Conservation (phyloP, 2,329 filamentous ascomycete genomes). For the Gyromitra esculenta region DNA sequence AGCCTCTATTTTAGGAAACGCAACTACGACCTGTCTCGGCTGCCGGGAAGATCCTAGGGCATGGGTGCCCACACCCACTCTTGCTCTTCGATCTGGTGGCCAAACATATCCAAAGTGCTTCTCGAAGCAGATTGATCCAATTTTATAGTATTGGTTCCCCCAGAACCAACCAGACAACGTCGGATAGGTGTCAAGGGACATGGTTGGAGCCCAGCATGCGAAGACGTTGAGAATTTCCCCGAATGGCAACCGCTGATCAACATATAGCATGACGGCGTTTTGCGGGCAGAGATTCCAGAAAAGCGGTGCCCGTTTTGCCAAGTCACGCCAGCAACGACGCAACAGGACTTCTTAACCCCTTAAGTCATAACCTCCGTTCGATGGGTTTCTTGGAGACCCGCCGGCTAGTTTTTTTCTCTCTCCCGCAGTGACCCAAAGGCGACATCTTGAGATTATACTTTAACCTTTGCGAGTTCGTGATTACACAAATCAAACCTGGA, state of each 20-base stretch:
- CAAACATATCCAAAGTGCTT: conserved; percentile 17
- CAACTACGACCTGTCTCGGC: conserved; percentile 33
- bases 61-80: conserved; percentile 9
- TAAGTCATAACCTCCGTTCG: conserved; percentile 7
- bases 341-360: conserved; percentile 2
- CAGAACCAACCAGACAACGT: neutral
- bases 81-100: conserved; percentile 14
- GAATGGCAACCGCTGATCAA: conserved; percentile 7
- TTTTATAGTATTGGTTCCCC: neutral
- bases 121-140: conserved; percentile 15
- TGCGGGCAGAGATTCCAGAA: neutral
- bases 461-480: neutral
- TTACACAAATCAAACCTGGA: neutral
- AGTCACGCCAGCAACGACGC: neutral
- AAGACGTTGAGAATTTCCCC: conserved; percentile 41
- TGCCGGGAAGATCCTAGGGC: conserved; percentile 36
- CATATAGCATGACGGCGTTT: conserved; percentile 4
- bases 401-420: conserved; percentile 3
- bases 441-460: neutral
- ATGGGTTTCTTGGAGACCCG: neutral
- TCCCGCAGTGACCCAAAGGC: neutral
- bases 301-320: conserved; percentile 1
- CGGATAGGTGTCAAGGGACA: neutral
- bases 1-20: conserved; percentile 42
- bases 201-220: conserved; percentile 13